Percentiles rank a stretch among this genome's conserved stretches.
Conservation (phyloP, 108 stramenopile species). For the Mediolabrus comicus region DNA sequence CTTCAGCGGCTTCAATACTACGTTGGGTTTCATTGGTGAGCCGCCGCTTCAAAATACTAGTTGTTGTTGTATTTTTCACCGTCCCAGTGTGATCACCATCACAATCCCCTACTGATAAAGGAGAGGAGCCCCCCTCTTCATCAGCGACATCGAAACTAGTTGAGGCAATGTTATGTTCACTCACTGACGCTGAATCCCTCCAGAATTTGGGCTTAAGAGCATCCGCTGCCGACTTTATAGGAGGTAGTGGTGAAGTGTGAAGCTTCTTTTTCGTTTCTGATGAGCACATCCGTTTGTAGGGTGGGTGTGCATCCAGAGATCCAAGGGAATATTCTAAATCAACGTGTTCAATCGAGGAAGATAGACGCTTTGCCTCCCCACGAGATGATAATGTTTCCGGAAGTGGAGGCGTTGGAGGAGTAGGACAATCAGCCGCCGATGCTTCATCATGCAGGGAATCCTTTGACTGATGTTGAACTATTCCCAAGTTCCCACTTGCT, state of each 20-base stretch:
- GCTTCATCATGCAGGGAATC: not conserved
- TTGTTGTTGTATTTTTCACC: not conserved
- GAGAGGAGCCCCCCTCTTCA: constrained; percentile 36
- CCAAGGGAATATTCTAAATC: constrained; percentile 38
- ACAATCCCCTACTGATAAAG: constrained; percentile 4
- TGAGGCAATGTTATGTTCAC: constrained; percentile 29
- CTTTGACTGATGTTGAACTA: too few relatives aligned
- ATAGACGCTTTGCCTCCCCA: constrained; percentile 5
- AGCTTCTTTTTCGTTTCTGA: constrained; percentile 5
- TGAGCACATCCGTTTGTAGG: constrained; percentile 16
- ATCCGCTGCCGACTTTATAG: constrained; percentile 26
- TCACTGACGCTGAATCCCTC: constrained; percentile 36
- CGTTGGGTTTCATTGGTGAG: not conserved
- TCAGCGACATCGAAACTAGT: constrained; percentile 32
- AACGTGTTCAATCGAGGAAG: constrained; percentile 29
- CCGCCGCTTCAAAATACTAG: too few relatives aligned
- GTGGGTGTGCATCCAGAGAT: constrained; percentile 12
- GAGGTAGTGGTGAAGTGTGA: not conserved
- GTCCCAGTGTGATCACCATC: not conserved
- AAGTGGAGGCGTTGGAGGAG: not conserved
- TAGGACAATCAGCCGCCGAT: not conserved
- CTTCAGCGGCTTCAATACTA: constrained; percentile 18
- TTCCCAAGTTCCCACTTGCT: too few relatives aligned
- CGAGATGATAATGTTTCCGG: not conserved
- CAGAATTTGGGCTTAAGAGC: constrained; percentile 25